phyloP scores from a whole-genome alignment of 2,329 filamentous ascomycete species.

The Aspergillus japonicus region DNA sequence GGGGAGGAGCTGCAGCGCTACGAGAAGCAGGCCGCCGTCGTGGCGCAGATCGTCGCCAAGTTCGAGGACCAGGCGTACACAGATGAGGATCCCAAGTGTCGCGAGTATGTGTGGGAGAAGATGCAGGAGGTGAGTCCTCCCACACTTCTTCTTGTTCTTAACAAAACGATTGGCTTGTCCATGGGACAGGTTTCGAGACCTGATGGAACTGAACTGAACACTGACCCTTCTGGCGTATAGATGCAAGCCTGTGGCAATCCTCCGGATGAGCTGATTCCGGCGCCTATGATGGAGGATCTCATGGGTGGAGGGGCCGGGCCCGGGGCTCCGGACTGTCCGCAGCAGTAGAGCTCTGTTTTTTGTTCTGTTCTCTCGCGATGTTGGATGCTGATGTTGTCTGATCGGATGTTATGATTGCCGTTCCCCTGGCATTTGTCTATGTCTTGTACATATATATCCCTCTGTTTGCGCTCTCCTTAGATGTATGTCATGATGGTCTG shows the following conservation, averaged over 20 bases:
- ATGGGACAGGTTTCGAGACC: background rate
- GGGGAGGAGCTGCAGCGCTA: constrained; percentile 76
- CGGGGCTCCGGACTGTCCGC: constrained; percentile 62
- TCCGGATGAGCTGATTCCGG: constrained; percentile 75
- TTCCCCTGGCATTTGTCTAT: constrained; percentile 7
- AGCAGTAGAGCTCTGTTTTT: constrained; percentile 47
- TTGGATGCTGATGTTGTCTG: background rate
- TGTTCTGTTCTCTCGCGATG: background rate
- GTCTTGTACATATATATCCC: constrained; percentile 27
- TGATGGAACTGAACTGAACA: background rate
- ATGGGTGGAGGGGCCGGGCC: constrained; percentile 65
- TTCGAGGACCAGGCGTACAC: constrained; percentile 82
- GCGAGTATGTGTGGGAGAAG: constrained; percentile 90
- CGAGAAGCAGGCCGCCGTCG: constrained; percentile 73
- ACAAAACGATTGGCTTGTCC: too few relatives aligned
- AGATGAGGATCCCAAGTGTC: constrained; percentile 76
- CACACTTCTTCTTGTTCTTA: too few relatives aligned
- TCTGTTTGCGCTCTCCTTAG: background rate
- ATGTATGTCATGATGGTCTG: background rate
- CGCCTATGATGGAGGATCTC: constrained; percentile 67
- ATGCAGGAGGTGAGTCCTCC: constrained; percentile 82
- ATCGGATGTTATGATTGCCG: background rate
- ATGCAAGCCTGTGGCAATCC: constrained; percentile 97
- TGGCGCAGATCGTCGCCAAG: constrained; percentile 80
- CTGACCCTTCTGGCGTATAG: constrained; percentile 48